Base-by-base conservation (phyloP, 495 filamentous ascomycete genomes). In the Aspergillus conjunctus region DNA sequence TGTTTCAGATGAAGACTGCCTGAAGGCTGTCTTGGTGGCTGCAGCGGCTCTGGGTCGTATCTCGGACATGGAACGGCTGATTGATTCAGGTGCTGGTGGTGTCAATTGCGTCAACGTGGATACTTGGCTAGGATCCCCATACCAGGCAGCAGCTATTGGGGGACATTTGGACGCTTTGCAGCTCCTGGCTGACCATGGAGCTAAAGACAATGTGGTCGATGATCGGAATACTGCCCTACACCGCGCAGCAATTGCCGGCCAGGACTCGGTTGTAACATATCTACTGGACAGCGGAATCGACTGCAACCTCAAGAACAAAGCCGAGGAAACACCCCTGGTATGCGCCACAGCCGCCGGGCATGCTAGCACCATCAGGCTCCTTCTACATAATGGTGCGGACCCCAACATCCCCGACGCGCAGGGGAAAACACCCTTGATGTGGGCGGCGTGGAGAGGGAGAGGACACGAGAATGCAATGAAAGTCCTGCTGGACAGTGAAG, bases 161-260 rank as follows among this genome's bases (percentile, higher is more conserved):
- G 46, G 46, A 1, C 46, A 50, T 3, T 2, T 14, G 26, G 46
- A 21, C 11, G 46, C 14, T 18, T 8, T 50, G 11, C 8, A 30
- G 18, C 3, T 50, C 7, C 46, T 50, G 17, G 14, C 7, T 21
- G 46, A 50, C 12, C 18, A 26, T 22, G 46, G 46, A 4, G 46
- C 14, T 26, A 18, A 2, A 26, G 26, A 26, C 5, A 26, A 5
- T 26, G 26, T 2, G 14, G 14, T 2, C 1, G 26, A 17, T 14
- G 34, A 37, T 18, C 10, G 51, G 30, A 30, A 53, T n/a, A 53
- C 51, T 0, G 51, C 51, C 14, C 51, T 53, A 10, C 51, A 53
- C 17, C 34, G 15, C 33, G 51, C 51, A 1, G 51, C 51, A 33
- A 10, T 5, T 1, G 30, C 50, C 1, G 51, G 51, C 26, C 14